A percentile compares a stretch with the other conserved stretches of the same genome.
Evolutionary conservation across 2,329 filamentous ascomycete species (phyloP).

Genomic region (Akanthomyces muscarius): DNA sequence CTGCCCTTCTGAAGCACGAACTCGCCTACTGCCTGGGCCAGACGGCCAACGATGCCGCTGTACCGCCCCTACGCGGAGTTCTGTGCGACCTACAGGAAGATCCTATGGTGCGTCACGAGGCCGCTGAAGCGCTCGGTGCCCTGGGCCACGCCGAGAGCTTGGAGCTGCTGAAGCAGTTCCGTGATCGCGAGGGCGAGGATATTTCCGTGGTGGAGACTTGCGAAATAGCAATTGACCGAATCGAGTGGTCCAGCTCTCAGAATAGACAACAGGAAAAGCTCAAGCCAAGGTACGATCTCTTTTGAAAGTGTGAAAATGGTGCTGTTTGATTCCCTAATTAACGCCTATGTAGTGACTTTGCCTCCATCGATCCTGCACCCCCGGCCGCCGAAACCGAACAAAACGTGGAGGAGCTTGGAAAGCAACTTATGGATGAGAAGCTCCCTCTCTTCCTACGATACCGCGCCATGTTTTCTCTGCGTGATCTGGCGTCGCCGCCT

Average conservation of each 20-base stretch:
- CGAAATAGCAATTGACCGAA: conserved; percentile 90
- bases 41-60: conserved; percentile 71
- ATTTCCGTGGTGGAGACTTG: conserved; percentile 90
- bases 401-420: conserved; percentile 70
- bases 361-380: conserved; percentile 91
- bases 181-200: conserved; percentile 71
- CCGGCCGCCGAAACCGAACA: conserved; percentile 69
- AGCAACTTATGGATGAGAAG: conserved; percentile 71
- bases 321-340: conserved; percentile 25
- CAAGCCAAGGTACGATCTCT: conserved; percentile 64
- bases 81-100: conserved; percentile 79
- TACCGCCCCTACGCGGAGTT: conserved; percentile 67
- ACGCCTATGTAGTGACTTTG: conserved; percentile 69
- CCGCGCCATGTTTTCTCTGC: conserved; percentile 94
- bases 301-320: conserved; percentile 15
- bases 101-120: conserved; percentile 93
- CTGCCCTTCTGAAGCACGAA: conserved; percentile 91
- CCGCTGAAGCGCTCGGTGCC: conserved; percentile 89
- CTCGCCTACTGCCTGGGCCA: conserved; percentile 96
- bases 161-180: conserved; percentile 65
- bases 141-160: conserved; percentile 72
- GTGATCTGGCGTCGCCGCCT: conserved; percentile 90
- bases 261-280: conserved; percentile 69
- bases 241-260: conserved; percentile 85
- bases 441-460: conserved; percentile 87